Percentiles rank a stretch among this genome's conserved stretches.
Evolutionary conservation across 495 filamentous ascomycete genomes (phyloP).

Genomic region (Xylaria palmicola): DNA sequence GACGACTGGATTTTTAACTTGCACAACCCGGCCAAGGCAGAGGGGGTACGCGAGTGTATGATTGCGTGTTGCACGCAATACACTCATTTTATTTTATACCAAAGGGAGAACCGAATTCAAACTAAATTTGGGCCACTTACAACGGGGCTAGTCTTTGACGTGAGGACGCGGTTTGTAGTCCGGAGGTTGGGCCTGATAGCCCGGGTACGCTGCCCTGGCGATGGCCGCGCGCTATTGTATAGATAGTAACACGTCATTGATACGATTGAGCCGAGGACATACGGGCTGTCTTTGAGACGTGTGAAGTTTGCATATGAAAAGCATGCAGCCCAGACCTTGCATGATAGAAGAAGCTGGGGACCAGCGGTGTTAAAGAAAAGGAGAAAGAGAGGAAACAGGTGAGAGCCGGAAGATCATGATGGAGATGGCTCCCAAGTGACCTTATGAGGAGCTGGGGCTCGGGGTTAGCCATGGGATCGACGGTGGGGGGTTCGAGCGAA

Average conservation of each 20-base stretch:
- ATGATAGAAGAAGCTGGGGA: background rate
- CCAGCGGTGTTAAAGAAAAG: background rate
- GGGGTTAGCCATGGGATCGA: constrained; percentile 8
- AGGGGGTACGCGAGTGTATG: constrained; percentile 8
- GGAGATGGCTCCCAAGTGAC: background rate
- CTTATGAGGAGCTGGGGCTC: constrained; percentile 10
- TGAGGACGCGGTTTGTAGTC: background rate
- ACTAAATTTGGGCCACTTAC: constrained; percentile 15
- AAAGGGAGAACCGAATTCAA: constrained; percentile 24
- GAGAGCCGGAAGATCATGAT: background rate
- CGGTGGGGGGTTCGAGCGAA: constrained; percentile 12
- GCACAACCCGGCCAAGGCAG: background rate
- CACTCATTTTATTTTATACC: constrained; percentile 30
- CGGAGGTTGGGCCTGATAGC: background rate
- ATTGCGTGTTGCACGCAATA: constrained; percentile 19
- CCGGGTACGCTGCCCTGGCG: background rate
- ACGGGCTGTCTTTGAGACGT: background rate
- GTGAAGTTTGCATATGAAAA: no score
- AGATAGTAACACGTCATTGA: background rate
- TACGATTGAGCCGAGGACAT: background rate
- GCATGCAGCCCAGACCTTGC: no score
- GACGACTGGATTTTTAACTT: constrained; percentile 22
- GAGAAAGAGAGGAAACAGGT: background rate
- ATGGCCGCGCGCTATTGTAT: background rate
- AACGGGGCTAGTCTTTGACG: background rate